Evolutionary conservation across 805 yeast genomes (phyloP).

Genomic region (Ogataea minuta): DNA sequence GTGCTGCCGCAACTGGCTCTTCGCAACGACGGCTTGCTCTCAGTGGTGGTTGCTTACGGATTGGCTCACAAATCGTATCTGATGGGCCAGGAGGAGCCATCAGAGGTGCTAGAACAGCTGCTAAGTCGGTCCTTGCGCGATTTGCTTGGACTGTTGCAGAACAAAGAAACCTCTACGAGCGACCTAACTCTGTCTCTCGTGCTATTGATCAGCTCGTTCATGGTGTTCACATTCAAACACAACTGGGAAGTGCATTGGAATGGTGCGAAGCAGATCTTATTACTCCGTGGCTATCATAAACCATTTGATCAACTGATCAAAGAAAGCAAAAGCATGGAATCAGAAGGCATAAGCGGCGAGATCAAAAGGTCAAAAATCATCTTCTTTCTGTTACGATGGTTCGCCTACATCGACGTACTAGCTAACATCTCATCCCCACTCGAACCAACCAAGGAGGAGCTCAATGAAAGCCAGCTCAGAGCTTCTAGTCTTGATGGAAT

Average conservation of each 20-base stretch:
- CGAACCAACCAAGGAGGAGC: constrained; percentile 29
- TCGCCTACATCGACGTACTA: constrained; percentile 62
- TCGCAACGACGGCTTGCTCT: constrained; percentile 53
- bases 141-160: constrained; percentile 47
- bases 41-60: constrained; percentile 54
- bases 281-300: constrained; percentile 46
- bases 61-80: constrained; percentile 37
- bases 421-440: constrained; percentile 59
- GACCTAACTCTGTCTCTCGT: constrained; percentile 66
- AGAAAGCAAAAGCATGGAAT: constrained; percentile 18
- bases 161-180: constrained; percentile 53
- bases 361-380: constrained; percentile 39
- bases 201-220: constrained; percentile 56
- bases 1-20: constrained; percentile 68
- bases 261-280: constrained; percentile 66
- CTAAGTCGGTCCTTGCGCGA: constrained; percentile 57
- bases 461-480: constrained; percentile 12
- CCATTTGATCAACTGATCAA: constrained; percentile 29
- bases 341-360: constrained; percentile 23
- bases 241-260: constrained; percentile 64
- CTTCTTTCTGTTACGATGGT: constrained; percentile 64
- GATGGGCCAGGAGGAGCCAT: constrained; percentile 33
- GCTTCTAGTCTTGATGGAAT: background rate
- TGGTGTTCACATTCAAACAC: constrained; percentile 44
- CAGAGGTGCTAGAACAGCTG: constrained; percentile 49